Base-by-base conservation (phyloP, 148 eudicot genomes). In the Nyssa sinensis region DNA sequence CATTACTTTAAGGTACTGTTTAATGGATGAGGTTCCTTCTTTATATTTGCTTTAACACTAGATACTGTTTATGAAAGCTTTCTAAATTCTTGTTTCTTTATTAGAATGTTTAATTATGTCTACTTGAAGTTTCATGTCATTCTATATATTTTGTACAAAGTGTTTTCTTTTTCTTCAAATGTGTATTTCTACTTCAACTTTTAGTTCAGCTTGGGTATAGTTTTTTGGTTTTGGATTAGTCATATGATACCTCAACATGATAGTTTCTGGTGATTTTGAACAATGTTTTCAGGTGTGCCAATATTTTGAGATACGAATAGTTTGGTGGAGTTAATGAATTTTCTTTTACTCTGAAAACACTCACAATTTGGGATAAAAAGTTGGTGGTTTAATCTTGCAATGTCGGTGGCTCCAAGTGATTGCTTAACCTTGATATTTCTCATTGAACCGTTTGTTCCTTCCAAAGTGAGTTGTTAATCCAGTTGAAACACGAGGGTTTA, bases 1-100 rank as follows among this genome's bases (percentile, higher is more conserved):
- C 99, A 95, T 78, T 95, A 95, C 81, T 95, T 95, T 78, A 95
- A 95, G 99, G 99, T 94, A 91, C 57, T 64, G 63, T 30, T 77
- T 65, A 24, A 35, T 53, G 11, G 24, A 24, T 49, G 32, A 49
- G 30, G 7, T 75, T 30, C 44, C 24, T 69, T 21, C 47, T 63
- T 62, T 31, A 49, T 59, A 3, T 57, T 62, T 61, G 27, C 9
- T 37, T 39, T 5, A 2, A 39, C 19, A 55, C 21, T 19, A 7
- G 13, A 34, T 33, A 27, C 65, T 35, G 3, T 55, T 41, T 31
- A 7, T 9, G 19, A 9, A 4, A 68, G 32, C 49, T 67, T 62
- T 68, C 62, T 24, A 35, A 2, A n/a, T 23, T 60, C 23, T 62
- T 47, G 12, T 44, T 69, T 44, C 13, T 32, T 19, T 14, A n/a